Conservation (phyloP, 2,329 filamentous ascomycete species). For the Phialocephala sp. region DNA sequence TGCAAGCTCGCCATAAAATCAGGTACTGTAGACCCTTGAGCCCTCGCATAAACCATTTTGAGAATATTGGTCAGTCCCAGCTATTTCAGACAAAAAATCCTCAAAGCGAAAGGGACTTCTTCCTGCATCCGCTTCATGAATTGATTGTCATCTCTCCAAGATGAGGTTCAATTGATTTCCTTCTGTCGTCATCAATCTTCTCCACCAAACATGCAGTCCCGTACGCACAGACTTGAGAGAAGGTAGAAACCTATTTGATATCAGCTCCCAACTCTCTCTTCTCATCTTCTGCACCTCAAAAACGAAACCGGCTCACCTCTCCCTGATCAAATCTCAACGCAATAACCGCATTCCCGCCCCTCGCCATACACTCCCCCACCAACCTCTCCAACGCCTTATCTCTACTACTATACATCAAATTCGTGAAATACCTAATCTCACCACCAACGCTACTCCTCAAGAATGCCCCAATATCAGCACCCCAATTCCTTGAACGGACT, state of each 20-base stretch:
- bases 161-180: neutral
- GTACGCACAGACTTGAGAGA: slow-evolving; percentile 64
- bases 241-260: slow-evolving; percentile 50
- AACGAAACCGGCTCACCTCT: slow-evolving; percentile 42
- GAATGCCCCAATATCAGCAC: slow-evolving; percentile 59
- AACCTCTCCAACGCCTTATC: slow-evolving; percentile 63
- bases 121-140: neutral
- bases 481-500: slow-evolving; percentile 63
- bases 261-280: neutral
- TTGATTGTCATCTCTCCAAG: neutral
- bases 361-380: slow-evolving; percentile 60
- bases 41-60: too few relatives aligned
- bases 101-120: too few relatives aligned
- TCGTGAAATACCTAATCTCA: slow-evolving; percentile 64
- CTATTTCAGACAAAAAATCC: too few relatives aligned
- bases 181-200: slow-evolving; percentile 52
- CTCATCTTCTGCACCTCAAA: neutral
- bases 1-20: too few relatives aligned
- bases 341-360: slow-evolving; percentile 65
- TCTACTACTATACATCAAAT: slow-evolving; percentile 62
- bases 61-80: too few relatives aligned
- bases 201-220: slow-evolving; percentile 64
- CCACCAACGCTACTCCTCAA: slow-evolving; percentile 63
- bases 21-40: too few relatives aligned
- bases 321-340: slow-evolving; percentile 63